Evolutionary conservation across 2,329 filamentous ascomycete genomes (phyloP), one percentile per base, ranked within the genome.

Genomic region (Trichophyton simii): DNA sequence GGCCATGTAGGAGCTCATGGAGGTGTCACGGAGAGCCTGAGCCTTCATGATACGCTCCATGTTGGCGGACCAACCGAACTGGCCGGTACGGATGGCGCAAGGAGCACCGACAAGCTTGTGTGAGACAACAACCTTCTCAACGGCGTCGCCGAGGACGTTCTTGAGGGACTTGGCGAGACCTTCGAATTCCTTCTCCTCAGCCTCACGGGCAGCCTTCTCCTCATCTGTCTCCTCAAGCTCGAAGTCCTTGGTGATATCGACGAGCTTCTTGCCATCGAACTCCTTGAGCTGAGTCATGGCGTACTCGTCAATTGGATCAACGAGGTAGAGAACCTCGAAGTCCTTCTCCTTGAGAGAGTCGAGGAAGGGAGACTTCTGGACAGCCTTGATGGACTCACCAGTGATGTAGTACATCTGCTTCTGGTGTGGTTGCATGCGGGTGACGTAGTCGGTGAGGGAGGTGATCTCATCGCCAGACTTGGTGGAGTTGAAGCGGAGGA

Each of bases 41-140:
- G 94, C 94, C 88, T 99, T 99, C 94, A 99, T 99, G 87, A 99
- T 99, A 83, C 94, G 94, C 86, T 99, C 94, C 94, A 99, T 99
- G 86, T 99, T 99, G 76, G 94, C 94, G 62, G 92, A 97, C 94
- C 94, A 99, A 80, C 94, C 94, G 79, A 99, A 99, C 82, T 97
- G 94, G 74, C 94, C 94, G 70, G 94, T 99, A 78, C 94, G 92
- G 84, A 99, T 97, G 76, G 94, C 94, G 80, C 94, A 97, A 73
- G 94, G 94, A 67, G 94, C 85, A 75, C 88, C 88, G 70, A 88
- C 85, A 64, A 99, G 87, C 87, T 97, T 97, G 88, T 97, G 89
- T 69, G 87, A 92, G 76, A 99, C 92, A 67, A 99, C 91, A 46
- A 99, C 94, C 88, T 99, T 99, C 89, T 99, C 94, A 68, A 99